These are phyloP conservation scores for Lichtheimia ornata DNA, from an alignment of 371 early-diverging fungal species.

Conservation along the genomic window DNA sequence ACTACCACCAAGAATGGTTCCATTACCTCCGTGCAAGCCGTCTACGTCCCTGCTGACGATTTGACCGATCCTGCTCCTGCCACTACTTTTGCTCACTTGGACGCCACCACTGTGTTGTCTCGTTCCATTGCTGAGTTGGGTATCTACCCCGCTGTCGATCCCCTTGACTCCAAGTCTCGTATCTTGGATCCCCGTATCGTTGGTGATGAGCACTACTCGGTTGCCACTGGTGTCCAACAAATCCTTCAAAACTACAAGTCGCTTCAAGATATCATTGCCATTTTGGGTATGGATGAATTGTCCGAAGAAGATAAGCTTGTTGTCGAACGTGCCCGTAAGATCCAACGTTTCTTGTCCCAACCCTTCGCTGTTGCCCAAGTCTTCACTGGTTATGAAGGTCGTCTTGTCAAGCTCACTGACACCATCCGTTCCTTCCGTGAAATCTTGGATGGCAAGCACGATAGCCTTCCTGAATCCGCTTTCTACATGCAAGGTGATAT, in stretches of 20 bases:
- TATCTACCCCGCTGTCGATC: constrained; percentile 99
- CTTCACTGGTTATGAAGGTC: constrained; percentile 95
- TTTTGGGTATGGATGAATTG: constrained; percentile 95
- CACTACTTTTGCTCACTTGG: too few relatives aligned
- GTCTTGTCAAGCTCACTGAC: constrained; percentile 87
- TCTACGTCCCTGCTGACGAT: too few relatives aligned
- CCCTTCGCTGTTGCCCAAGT: constrained; percentile 94
- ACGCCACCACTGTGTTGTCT: too few relatives aligned
- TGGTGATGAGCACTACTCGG: constrained; percentile 91
- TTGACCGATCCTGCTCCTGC: too few relatives aligned
- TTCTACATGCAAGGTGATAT: constrained; percentile 99
- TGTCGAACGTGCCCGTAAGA: constrained; percentile 92
- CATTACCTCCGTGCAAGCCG: too few relatives aligned
- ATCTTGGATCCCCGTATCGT: constrained; percentile 96
- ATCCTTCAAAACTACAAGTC: constrained; percentile 96
- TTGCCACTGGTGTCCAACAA: constrained; percentile 92
- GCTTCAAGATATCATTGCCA: constrained; percentile 96
- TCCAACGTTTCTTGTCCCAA: constrained; percentile 95
- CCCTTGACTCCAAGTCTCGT: constrained; percentile 98
- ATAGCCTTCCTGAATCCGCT: constrained; percentile 86
- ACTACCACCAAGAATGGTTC: too few relatives aligned
- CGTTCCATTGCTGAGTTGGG: too few relatives aligned
- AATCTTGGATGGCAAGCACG: constrained; percentile 94
- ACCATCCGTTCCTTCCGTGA: constrained; percentile 94
- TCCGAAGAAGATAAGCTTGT: constrained; percentile 96